Evolutionary conservation across 495 filamentous ascomycete species (phyloP).

Genomic region (Filosporella fistucella): DNA sequence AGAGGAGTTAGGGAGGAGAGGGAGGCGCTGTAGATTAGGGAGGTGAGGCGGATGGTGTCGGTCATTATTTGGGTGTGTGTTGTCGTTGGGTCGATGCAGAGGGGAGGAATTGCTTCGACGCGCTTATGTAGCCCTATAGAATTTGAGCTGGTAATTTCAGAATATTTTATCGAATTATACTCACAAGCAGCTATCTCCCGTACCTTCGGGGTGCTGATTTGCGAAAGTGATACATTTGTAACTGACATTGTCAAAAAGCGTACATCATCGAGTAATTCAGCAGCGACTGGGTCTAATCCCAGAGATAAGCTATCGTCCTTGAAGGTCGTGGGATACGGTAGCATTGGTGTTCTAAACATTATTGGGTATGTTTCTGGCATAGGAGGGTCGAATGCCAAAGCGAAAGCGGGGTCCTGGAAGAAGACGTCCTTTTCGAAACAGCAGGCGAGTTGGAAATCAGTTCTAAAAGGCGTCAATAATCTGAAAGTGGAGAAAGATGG

Average conservation of each 20-base stretch:
- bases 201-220: conserved; percentile 1
- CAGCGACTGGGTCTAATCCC: background rate
- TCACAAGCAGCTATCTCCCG: conserved; percentile 6
- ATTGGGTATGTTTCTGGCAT: conserved; percentile 1
- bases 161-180: background rate
- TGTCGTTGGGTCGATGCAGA: background rate
- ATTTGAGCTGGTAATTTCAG: background rate
- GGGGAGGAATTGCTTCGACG: background rate
- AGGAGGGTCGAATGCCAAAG: background rate
- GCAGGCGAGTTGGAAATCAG: conserved; percentile 21
- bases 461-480: conserved; percentile 12
- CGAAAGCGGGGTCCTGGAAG: conserved; percentile 6
- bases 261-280: conserved; percentile 17
- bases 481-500: background rate
- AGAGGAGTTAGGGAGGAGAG: background rate
- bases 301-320: background rate
- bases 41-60: background rate
- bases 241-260: conserved; percentile 17
- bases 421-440: conserved; percentile 20
- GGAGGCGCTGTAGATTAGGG: conserved; percentile 6
- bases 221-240: background rate
- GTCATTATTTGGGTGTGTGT: background rate
- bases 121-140: background rate
- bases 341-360: background rate
- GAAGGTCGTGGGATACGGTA: conserved; percentile 1